These are phyloP conservation scores for Diaporthe vaccinii DNA, from an alignment of 2,329 filamentous ascomycete species.

Conservation along the genomic window DNA sequence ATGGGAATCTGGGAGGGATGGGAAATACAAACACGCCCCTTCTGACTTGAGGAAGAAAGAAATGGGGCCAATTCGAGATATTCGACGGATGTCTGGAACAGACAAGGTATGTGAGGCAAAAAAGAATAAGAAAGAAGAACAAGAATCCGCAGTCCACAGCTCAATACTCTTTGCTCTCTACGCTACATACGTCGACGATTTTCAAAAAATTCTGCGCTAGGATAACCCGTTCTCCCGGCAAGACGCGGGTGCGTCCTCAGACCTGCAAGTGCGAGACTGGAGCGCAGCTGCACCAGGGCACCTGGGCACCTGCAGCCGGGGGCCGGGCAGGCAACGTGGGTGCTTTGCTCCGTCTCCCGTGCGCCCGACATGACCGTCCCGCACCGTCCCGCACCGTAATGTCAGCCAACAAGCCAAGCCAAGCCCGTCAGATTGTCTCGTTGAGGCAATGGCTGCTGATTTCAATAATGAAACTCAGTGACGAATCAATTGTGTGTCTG, in stretches of 20 bases:
- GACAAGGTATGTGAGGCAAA: slow-evolving; percentile 34
- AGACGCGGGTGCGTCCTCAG: slow-evolving; percentile 19
- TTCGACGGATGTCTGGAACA: slow-evolving; percentile 10
- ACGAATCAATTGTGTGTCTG: background rate
- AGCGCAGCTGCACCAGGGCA: background rate
- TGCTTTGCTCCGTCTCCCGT: slow-evolving; percentile 16
- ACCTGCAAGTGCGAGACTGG: background rate
- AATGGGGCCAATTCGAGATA: slow-evolving; percentile 33
- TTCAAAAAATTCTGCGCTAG: slow-evolving; percentile 42
- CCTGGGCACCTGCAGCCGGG: background rate
- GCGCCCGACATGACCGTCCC: slow-evolving; percentile 7
- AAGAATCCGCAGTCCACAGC: slow-evolving; percentile 30
- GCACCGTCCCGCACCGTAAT: slow-evolving; percentile 13
- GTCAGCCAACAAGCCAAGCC: background rate
- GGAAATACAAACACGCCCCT: slow-evolving; percentile 25
- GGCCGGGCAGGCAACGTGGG: slow-evolving; percentile 16
- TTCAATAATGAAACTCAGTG: background rate
- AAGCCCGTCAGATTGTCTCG: background rate
- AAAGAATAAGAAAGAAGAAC: slow-evolving; percentile 28
- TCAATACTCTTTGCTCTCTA: slow-evolving; percentile 17
- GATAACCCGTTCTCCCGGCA: slow-evolving; percentile 36
- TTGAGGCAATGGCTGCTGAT: background rate
- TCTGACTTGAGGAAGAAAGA: slow-evolving; percentile 26
- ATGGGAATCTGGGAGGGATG: slow-evolving; percentile 3
- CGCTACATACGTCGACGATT: slow-evolving; percentile 40